Conservation (phyloP, 352 stramenopile genomes). For the Globisporangium viniferum region DNA sequence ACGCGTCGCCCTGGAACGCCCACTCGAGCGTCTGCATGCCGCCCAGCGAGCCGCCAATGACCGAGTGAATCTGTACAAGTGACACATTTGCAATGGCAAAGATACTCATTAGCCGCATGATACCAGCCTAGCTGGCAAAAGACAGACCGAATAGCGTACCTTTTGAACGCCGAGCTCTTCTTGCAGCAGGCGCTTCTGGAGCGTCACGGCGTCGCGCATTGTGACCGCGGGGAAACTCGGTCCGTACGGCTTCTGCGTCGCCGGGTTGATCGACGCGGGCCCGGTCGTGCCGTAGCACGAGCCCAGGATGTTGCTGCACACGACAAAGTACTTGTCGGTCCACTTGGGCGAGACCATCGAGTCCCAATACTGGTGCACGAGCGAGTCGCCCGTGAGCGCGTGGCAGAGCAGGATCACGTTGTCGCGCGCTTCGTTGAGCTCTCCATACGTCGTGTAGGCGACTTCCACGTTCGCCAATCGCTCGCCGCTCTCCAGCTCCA, state of each 20-base stretch:
- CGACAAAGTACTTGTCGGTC: conserved; percentile 96
- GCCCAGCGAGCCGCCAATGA: conserved; percentile 95
- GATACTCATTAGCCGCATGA: no score
- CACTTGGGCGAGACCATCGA: conserved; percentile 93
- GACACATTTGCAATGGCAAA: background rate
- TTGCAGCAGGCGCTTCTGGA: conserved; percentile 89
- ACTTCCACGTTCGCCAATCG: conserved; percentile 72
- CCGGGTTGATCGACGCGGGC: conserved; percentile 77
- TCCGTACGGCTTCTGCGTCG: conserved; percentile 76
- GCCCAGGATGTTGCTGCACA: conserved; percentile 95
- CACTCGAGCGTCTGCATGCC: conserved; percentile 98
- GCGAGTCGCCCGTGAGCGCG: conserved; percentile 94
- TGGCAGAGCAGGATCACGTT: conserved; percentile 65
- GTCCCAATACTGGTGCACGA: conserved; percentile 93
- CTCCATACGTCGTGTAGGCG: conserved; percentile 94
- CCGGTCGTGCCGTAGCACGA: conserved; percentile 94
- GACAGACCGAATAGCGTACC: conserved; percentile 3
- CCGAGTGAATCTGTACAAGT: conserved; percentile 44
- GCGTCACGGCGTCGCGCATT: conserved; percentile 90
- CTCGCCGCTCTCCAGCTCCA: conserved; percentile 64
- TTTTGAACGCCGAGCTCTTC: conserved; percentile 86
- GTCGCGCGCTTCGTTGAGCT: conserved; percentile 65
- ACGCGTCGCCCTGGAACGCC: conserved; percentile 83
- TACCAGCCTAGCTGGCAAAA: background rate
- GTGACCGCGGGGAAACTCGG: conserved; percentile 89